Evolutionary conservation across 805 yeast genomes (phyloP), one percentile per base, ranked within the genome.

Genomic region (Dipodascus geniculatus): DNA sequence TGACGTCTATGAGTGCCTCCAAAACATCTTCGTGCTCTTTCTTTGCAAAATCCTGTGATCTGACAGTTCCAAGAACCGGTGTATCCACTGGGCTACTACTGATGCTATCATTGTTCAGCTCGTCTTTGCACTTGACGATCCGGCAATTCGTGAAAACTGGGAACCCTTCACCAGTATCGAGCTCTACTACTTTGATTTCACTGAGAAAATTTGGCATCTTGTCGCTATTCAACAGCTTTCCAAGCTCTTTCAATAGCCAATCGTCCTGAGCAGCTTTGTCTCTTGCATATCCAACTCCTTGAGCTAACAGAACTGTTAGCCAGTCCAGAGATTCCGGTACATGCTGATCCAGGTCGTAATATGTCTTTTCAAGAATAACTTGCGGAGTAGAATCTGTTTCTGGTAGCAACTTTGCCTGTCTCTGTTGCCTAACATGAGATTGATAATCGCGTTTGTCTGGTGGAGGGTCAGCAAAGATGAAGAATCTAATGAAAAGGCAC

Each of bases 91-190:
- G 20, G 14, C 44, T 38, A 6, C 19, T 16, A n/a, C 14, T 38
- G 20, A 38, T 38, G 14, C 14, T 38, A 16, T 38, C 44, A 38
- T 14, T 14, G 20, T n/a, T 17, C 44, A 17, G 6, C 20, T 38
- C 20, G 6, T 38, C 44, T 17, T n/a, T 3, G 11, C 11, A 6
- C 42, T 61, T 56, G 42, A 60, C 55, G n/a, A 93, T 86, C 51
- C 95, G 76, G 68, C 99, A 93, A 64, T 93, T 93, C 54, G 96
- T 86, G 65, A 93, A 87, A 51, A 93, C 87, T 2, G 99, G 99
- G 65, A 83, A 93, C 67, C 90, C 97, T 65, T 88, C 87, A 33
- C 99, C 99, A 54, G 93, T 83, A 61, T 89, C 91, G 23, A 93
- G 81, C 62, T 91, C 97, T 1, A 90, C 85, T 50, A 93, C 80